Evolutionary conservation across 2,329 filamentous ascomycete genomes (phyloP).

Genomic region (Paraconiothyrium sp.): DNA sequence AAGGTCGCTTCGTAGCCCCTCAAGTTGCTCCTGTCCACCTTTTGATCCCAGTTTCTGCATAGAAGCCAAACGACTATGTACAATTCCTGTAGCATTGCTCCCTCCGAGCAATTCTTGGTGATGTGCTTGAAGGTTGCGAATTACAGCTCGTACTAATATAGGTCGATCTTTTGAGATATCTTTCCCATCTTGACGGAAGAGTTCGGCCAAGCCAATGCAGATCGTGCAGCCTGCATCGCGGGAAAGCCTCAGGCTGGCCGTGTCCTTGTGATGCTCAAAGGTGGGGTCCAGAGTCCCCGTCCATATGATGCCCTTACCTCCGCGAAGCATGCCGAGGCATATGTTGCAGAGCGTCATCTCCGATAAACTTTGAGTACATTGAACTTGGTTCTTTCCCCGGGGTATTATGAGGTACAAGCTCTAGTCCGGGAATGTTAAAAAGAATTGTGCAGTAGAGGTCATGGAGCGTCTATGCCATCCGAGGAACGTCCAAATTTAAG

Average conservation of each 20-base stretch:
- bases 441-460: no score
- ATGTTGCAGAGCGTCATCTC: conserved; percentile 18
- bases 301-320: conserved; percentile 18
- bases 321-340: conserved; percentile 21
- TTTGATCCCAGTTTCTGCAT: neutral
- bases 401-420: no score
- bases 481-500: no score
- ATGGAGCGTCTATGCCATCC: no score
- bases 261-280: conserved; percentile 21
- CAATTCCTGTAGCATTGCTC: neutral
- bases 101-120: neutral
- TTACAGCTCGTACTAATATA: conserved; percentile 14
- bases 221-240: conserved; percentile 18
- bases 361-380: no score
- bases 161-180: neutral
- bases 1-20: neutral
- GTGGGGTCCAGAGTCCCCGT: conserved; percentile 17
- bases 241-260: conserved; percentile 11
- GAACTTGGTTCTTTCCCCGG: no score
- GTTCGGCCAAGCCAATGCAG: conserved; percentile 10
- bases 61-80: neutral
- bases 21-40: neutral
- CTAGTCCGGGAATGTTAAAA: no score
- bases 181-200: neutral
- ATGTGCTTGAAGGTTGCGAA: conserved; percentile 6